Evolutionary conservation across 2,329 filamentous ascomycete species (phyloP).

Genomic region (Lomentospora prolificans): DNA sequence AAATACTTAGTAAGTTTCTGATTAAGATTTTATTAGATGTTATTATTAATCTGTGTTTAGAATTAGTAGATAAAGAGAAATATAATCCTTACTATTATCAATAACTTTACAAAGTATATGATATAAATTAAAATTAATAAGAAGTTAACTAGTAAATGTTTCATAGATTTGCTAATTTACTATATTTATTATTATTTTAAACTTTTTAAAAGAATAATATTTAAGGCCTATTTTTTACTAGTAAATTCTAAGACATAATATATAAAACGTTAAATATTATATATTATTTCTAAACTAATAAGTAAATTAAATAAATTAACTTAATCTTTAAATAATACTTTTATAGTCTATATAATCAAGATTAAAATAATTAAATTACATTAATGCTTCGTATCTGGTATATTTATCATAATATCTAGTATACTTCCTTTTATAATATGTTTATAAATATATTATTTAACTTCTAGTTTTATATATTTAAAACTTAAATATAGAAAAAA

Average conservation of each 20-base stretch:
- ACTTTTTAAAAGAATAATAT: background rate
- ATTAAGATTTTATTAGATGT: background rate
- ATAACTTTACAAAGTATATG: background rate
- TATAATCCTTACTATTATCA: background rate
- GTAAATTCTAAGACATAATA: background rate
- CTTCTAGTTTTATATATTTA: background rate
- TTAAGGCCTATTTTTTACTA: background rate
- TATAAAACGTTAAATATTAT: background rate
- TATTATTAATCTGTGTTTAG: background rate
- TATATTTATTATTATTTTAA: background rate
- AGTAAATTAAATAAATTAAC: background rate
- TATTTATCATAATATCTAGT: no score
- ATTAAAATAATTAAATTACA: no score
- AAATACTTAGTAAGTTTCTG: background rate
- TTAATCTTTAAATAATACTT: no score
- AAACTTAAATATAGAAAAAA: background rate
- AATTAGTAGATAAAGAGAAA: background rate
- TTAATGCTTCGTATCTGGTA: no score
- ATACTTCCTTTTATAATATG: no score
- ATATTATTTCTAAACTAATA: background rate
- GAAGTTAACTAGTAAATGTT: background rate
- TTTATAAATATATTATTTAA: no score
- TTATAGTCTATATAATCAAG: no score
- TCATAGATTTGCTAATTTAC: background rate
- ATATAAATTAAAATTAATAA: background rate